Percentiles rank a stretch among this genome's conserved stretches.
Evolutionary conservation across 768 basidiomycete genomes (phyloP).

Genomic region (Lepiota subincarnata): DNA sequence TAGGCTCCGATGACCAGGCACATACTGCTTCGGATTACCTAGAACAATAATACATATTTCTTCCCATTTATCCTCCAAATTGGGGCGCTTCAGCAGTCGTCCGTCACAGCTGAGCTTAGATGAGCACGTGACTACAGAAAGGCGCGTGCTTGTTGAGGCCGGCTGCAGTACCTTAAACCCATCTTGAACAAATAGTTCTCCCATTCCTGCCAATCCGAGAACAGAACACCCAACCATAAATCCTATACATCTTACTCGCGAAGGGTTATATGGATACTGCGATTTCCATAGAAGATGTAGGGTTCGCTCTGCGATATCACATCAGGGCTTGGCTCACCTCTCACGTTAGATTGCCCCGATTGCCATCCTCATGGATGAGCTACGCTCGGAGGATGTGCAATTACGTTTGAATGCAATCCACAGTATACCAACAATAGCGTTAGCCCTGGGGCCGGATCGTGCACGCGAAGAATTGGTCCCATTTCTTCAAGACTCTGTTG

Average conservation of each 20-base stretch:
- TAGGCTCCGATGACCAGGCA: too few relatives aligned
- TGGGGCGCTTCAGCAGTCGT: too few relatives aligned
- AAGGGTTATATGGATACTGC: conserved; percentile 53
- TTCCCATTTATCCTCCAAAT: not conserved
- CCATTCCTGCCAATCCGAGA: not conserved
- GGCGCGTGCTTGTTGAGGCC: not conserved
- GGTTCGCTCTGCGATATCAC: conserved; percentile 24
- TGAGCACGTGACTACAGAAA: conserved; percentile 1
- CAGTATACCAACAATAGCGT: conserved; percentile 95
- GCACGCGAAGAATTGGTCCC: conserved; percentile 93
- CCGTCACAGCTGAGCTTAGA: not conserved
- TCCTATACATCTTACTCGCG: conserved; percentile 17
- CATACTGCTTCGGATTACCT: too few relatives aligned
- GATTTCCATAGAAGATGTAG: conserved; percentile 66
- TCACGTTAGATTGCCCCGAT: conserved; percentile 78
- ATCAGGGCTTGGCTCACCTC: conserved; percentile 19
- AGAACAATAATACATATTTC: not conserved
- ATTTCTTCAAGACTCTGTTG: conserved; percentile 97
- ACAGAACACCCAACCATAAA: not conserved
- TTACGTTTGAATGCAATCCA: conserved; percentile 95
- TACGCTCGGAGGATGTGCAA: conserved; percentile 96
- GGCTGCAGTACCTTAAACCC: not conserved
- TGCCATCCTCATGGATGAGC: conserved; percentile 96
- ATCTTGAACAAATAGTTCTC: conserved; percentile 3
- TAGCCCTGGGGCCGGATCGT: conserved; percentile 93